phyloP scores from a whole-genome alignment of 805 yeast species.

The Candida montana region DNA sequence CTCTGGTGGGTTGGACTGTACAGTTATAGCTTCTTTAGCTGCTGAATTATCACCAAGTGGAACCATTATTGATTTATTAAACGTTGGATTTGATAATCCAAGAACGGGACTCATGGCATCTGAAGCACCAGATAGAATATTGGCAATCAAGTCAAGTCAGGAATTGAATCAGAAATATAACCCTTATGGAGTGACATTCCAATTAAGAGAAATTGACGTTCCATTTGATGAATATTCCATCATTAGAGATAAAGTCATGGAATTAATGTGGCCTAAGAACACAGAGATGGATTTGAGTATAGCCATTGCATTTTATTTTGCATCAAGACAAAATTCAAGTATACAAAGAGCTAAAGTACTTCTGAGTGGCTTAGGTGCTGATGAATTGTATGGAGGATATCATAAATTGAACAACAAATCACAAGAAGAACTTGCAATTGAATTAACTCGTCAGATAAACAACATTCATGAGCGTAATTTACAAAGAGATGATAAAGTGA shows the following conservation, averaged over 20 bases:
- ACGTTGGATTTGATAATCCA: slow-evolving; percentile 90
- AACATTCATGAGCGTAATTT: slow-evolving; percentile 75
- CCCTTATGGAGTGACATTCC: slow-evolving; percentile 33
- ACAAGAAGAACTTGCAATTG: slow-evolving; percentile 43
- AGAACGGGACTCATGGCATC: slow-evolving; percentile 55
- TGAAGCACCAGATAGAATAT: slow-evolving; percentile 80
- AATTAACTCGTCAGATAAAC: slow-evolving; percentile 64
- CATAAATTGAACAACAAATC: slow-evolving; percentile 62
- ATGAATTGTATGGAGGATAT: slow-evolving; percentile 94
- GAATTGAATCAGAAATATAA: slow-evolving; percentile 39
- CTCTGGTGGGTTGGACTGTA: slow-evolving; percentile 95
- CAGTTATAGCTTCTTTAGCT: slow-evolving; percentile 61
- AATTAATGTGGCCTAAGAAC: slow-evolving; percentile 72
- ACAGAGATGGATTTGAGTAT: slow-evolving; percentile 96
- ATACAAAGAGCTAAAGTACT: slow-evolving; percentile 45
- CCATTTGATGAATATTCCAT: slow-evolving; percentile 58
- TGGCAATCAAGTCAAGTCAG: slow-evolving; percentile 62
- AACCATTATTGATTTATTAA: slow-evolving; percentile 62
- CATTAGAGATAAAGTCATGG: slow-evolving; percentile 46
- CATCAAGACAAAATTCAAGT: slow-evolving; percentile 48
- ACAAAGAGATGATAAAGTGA: slow-evolving; percentile 89
- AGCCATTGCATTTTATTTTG: slow-evolving; percentile 93
- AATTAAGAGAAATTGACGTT: slow-evolving; percentile 66
- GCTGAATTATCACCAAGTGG: slow-evolving; percentile 28
- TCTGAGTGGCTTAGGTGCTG: slow-evolving; percentile 94